Evolutionary conservation across 2,329 filamentous ascomycete species (phyloP), one percentile per base, ranked within the genome.

Genomic region (Huntiella moniliformis): DNA sequence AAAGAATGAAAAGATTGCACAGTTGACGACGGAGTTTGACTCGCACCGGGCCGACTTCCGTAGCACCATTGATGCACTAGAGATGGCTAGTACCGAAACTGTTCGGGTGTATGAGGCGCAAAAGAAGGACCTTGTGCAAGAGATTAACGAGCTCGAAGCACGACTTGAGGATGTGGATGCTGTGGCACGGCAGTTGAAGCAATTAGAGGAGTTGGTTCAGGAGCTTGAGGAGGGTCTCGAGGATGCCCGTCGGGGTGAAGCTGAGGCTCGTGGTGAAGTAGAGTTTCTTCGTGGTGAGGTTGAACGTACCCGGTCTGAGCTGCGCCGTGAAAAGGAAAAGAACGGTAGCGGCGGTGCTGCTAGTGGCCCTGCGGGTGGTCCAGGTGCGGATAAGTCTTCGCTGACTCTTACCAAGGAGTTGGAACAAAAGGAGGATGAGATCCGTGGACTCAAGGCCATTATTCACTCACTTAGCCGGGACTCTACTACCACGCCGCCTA

Each of bases 181-280:
- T 18, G 86, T 98, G 15, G 87, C 91, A 5, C 73, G 73, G 51
- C 91, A 98, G 61, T 70, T 98, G 46, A 95, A 94, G 64, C 86
- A 94, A 61, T 69, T 98, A 1, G 91, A 96, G 59, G 88, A 96
- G 59, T 72, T 96, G 32, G 91, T 98, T 2, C 88, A 93, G 54
- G 91, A 98, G 60, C 73, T 98, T 0, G 91, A 98, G 60, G 91
- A 98, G 61, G 91, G 91, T 0, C 68, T 98, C 1, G 91, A 98
- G 62, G 91, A 98, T 63, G 87, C 91, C 41, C 73, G 91, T 46
- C 73, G 91, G 47, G 91, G 91, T 5, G 91, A 98, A 63, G 88
- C 88, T 7, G 91, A 98, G 64, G 91, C 91, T 28, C 75, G 91
- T 49, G 88, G 86, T 1, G 91, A 98, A 59, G 88, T 95, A 3